phyloP scores from a whole-genome alignment of 129 eudicot species.

The Lactuca saligna region DNA sequence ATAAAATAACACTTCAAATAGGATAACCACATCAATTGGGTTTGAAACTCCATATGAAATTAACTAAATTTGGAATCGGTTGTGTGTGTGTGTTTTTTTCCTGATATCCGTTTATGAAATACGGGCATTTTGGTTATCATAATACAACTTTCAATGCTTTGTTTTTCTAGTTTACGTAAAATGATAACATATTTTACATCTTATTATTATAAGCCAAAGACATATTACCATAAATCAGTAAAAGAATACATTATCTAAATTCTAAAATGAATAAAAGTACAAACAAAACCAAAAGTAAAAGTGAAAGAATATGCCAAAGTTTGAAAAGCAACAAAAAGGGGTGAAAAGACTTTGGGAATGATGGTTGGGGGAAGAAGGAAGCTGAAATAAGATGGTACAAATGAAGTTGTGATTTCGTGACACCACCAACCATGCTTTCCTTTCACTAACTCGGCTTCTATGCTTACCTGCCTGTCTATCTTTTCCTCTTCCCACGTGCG shows the following conservation, averaged over 20 bases:
- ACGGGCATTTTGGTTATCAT: too few relatives aligned
- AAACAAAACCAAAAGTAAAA: neutral
- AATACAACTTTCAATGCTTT: too few relatives aligned
- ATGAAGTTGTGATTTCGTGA: conserved; percentile 29
- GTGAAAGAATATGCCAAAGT: conserved; percentile 12
- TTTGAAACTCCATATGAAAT: too few relatives aligned
- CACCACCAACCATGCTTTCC: conserved; percentile 28
- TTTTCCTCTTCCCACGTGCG: conserved; percentile 28
- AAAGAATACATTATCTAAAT: too few relatives aligned
- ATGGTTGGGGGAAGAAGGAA: conserved; percentile 6
- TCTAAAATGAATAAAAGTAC: neutral
- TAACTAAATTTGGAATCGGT: too few relatives aligned
- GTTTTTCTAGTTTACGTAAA: neutral
- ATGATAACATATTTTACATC: neutral
- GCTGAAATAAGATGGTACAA: conserved; percentile 26
- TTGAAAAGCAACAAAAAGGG: conserved; percentile 18
- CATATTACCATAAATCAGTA: neutral
- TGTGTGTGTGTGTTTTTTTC: too few relatives aligned
- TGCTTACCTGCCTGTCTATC: neutral
- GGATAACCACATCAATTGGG: too few relatives aligned
- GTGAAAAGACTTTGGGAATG: conserved; percentile 7
- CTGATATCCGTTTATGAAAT: too few relatives aligned
- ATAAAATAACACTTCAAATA: too few relatives aligned
- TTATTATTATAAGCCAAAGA: neutral
- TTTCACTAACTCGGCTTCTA: conserved; percentile 28